Base-by-base conservation (phyloP, 2,329 filamentous ascomycete genomes). In the Claviceps spartinae region DNA sequence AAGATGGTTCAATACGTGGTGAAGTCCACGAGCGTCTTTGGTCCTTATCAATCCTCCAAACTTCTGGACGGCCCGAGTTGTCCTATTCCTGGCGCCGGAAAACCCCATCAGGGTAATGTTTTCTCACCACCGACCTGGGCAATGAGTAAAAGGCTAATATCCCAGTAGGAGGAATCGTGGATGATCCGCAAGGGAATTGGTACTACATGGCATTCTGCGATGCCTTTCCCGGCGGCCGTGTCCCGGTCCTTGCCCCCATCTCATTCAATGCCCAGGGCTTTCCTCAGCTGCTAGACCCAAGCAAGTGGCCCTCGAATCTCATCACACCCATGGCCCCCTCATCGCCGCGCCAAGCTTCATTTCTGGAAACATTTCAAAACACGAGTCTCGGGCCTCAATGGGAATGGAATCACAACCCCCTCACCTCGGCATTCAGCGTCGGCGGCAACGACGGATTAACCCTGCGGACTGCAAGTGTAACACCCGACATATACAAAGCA, bases 321-420 rank as follows among this genome's bases (percentile, higher is more conserved):
- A 40, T 6, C 13, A 37, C 34, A 14, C 36, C 46, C n/a, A 40
- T 40, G 36, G 2, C 9, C 11, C 11, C 34, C 20, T 16, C 18
- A 3, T 6, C 18, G 44, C 7, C 16, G 5, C 13, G n/a, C 9
- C 13, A 38, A 8, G 14, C 46, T 1, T 24, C 5, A 8, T 48
- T 9, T 14, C 34, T 20, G 7, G 46, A 48, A 20, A n/a, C 8
- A 2, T 48, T 48, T 2, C 30, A 24, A 20, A 14, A 4, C 34
- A 16, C 13, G 13, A 38, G 13, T 20, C 34, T 48, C 4, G 34
- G 34, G 9, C 46, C 20, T 8, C 5, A 24, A n/a, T 48, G 46
- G 46, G 46, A 48, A n/a, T 48, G 34, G 46, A 48, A 48, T 34
- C 46, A 48, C 46, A 48, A 48, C 46, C 34, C 46, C 11, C 13